Evolutionary conservation across 768 basidiomycete genomes (phyloP).

Genomic region (Dentipellis fragilis): DNA sequence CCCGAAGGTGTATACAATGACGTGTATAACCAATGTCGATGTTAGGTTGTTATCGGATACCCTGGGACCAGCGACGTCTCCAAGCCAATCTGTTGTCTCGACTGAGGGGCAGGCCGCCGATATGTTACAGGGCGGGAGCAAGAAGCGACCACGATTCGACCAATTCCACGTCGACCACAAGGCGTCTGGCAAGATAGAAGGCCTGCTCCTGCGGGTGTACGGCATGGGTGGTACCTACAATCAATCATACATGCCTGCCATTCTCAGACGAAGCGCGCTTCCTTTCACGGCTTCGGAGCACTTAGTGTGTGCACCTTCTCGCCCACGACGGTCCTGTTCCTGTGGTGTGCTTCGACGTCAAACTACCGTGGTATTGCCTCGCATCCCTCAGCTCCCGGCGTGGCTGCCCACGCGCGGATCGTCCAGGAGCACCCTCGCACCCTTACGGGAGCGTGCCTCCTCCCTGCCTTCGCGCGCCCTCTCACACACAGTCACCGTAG

Average conservation of each 20-base stretch:
- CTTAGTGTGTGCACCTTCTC: background rate
- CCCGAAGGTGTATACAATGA: background rate
- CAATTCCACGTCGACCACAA: background rate
- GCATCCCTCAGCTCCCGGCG: background rate
- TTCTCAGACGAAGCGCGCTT: background rate
- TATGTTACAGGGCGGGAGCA: background rate
- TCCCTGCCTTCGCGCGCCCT: background rate
- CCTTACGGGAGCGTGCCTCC: background rate
- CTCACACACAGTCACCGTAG: background rate
- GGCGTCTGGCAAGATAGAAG: background rate
- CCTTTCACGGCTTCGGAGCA: constrained; percentile 1
- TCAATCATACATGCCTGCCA: background rate
- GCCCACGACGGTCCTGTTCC: background rate
- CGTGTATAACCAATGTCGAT: background rate
- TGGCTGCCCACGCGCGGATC: background rate
- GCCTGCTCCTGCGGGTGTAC: background rate
- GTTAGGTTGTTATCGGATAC: background rate
- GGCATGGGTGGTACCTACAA: background rate
- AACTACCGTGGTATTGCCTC: background rate
- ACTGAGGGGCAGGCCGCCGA: constrained; percentile 24
- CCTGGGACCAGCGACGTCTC: background rate
- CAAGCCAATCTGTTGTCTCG: constrained; percentile 14
- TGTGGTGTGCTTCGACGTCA: background rate
- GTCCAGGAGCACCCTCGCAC: background rate
- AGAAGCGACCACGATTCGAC: background rate